Base-by-base conservation (phyloP, 768 basidiomycete genomes). In the Lanmaoa rubissima region DNA sequence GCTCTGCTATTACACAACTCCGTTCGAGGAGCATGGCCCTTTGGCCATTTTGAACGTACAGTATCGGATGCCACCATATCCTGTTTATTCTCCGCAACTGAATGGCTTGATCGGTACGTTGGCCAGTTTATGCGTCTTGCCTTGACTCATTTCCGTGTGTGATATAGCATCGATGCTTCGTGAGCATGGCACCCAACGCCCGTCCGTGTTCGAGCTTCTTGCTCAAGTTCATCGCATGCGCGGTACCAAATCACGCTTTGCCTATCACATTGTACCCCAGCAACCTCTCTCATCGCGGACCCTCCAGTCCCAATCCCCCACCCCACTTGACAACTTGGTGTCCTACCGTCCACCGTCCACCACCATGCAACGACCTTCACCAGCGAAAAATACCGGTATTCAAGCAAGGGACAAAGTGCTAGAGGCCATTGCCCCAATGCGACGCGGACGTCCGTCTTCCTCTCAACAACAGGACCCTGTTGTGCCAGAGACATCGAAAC, bases 1-100 rank as follows among this genome's bases (percentile, higher is more conserved):
- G 77, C 83, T 99, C 14, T 98, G 97, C 73, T 99, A 98, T 75
- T 99, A 99, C 73, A 99, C 95, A 0, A 99, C 97, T 1, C 97
- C 97, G 0, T 99, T 99, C 66, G 97, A 99, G 72, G 96, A 98
- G 67, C 94, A 98, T 64, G 96, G 96, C 1, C 91, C 93, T 3
- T 76, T 99, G 50, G 97, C 97, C 3, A 98, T 98, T 60, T 79
- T 98, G 60, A 98, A 98, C 67, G 95, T 95, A 36, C 93, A 95
- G 66, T 99, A 98, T 73, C 88, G 87, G 62, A 90, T 90, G 46
- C 94, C 93, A 2, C 83, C 91, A 35, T 94, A 92, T 70, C 92
- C 92, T 1, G 81, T 88, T 2, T 97, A 95, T 70, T 95, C 94
- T 2, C 73, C 79, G 5, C 83, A 90, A 58, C 83, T 98, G 80